These are phyloP conservation scores for Lasiosphaeria miniovina DNA, from an alignment of 495 filamentous ascomycete species.

Conservation along the genomic window DNA sequence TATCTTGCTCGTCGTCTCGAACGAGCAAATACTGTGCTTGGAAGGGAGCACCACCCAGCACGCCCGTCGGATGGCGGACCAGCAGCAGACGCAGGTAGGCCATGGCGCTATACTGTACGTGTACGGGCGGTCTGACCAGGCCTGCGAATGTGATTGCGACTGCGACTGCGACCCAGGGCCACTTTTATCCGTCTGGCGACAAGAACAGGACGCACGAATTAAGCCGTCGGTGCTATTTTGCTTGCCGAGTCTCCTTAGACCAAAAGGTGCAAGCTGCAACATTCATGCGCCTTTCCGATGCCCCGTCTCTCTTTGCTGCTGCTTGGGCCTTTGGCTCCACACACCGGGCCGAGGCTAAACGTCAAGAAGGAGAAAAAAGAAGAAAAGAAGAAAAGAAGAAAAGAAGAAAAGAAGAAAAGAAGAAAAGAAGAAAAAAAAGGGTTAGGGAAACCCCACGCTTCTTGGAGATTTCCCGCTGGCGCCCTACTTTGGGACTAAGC, in stretches of 20 bases:
- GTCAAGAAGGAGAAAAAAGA: neutral
- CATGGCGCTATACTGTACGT: too few relatives aligned
- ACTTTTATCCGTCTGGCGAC: neutral
- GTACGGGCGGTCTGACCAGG: too few relatives aligned
- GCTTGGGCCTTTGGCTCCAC: neutral
- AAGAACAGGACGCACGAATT: neutral
- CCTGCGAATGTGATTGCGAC: too few relatives aligned
- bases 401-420: neutral
- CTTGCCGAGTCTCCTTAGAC: too few relatives aligned
- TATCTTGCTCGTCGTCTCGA: too few relatives aligned
- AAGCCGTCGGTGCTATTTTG: slow-evolving; percentile 1
- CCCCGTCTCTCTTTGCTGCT: neutral
- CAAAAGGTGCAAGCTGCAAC: neutral
- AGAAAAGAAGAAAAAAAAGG: neutral
- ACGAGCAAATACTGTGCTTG: too few relatives aligned
- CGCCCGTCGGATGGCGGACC: too few relatives aligned
- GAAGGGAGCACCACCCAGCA: too few relatives aligned
- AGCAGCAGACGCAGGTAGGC: too few relatives aligned
- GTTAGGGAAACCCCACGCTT: neutral
- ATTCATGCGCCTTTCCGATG: neutral
- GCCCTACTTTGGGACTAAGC: neutral
- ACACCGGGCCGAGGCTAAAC: neutral
- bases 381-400: neutral
- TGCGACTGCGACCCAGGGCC: neutral
- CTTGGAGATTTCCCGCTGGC: neutral